These are phyloP conservation scores for Cocos nucifera DNA, from an alignment of 176 grass and related monocot genomes.

Conservation along the genomic window DNA sequence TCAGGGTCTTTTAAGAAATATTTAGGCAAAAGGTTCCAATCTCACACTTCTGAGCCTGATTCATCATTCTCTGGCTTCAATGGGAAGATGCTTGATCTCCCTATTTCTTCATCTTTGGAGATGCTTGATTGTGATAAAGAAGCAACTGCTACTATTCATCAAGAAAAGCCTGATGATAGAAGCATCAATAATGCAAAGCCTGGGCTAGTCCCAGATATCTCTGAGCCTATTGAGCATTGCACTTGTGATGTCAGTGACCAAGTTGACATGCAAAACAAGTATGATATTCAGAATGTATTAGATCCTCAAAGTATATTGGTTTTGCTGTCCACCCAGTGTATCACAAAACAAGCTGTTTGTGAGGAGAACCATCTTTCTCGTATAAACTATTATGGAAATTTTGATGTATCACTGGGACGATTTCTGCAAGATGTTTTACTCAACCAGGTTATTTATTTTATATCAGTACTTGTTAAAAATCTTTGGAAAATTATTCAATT, in stretches of 20 bases:
- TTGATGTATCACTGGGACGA: slow-evolving; percentile 66
- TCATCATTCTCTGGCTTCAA: not conserved
- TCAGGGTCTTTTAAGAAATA: not conserved
- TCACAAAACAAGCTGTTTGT: slow-evolving; percentile 48
- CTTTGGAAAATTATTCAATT: too few species aligned
- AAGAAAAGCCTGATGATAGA: slow-evolving; percentile 10
- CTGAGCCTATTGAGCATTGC: not conserved
- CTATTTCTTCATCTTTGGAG: not conserved
- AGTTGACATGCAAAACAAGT: not conserved
- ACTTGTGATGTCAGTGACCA: not conserved
- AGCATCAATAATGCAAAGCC: not conserved
- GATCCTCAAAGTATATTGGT: slow-evolving; percentile 74
- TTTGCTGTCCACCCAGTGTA: slow-evolving; percentile 68
- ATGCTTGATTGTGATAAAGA: not conserved
- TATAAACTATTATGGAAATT: slow-evolving; percentile 82
- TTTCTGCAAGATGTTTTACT: slow-evolving; percentile 67
- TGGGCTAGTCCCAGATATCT: not conserved
- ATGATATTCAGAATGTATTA: slow-evolving; percentile 24
- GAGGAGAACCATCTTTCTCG: slow-evolving; percentile 60
- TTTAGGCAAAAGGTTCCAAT: not conserved
- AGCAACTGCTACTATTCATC: not conserved
- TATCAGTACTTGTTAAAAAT: not conserved
- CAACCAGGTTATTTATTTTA: slow-evolving; percentile 40
- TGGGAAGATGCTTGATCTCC: not conserved
- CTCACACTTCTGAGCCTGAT: not conserved